Percentiles rank a stretch among this genome's conserved stretches.
phyloP scores from a whole-genome alignment of 2,329 filamentous ascomycete species.

The Epicoccum nigrum region DNA sequence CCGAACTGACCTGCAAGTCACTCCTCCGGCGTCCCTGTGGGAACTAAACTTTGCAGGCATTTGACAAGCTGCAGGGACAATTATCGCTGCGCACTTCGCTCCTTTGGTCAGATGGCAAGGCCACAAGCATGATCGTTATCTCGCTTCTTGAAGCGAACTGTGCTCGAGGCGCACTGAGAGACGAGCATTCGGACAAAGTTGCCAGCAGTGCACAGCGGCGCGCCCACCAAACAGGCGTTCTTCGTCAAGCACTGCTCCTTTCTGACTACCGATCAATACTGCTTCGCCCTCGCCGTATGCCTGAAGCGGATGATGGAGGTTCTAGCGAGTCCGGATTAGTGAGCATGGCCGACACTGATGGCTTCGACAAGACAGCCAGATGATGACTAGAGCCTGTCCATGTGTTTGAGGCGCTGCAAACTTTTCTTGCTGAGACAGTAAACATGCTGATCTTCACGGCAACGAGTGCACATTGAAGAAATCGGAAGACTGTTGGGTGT shows the following conservation, averaged over 20 bases:
- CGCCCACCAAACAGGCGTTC: constrained; percentile 35
- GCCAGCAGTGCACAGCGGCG: constrained; percentile 26
- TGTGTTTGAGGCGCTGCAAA: constrained; percentile 21
- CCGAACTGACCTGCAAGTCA: constrained; percentile 13
- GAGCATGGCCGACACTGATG: constrained; percentile 27
- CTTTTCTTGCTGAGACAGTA: constrained; percentile 18
- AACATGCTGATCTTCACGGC: constrained; percentile 23
- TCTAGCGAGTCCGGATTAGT: constrained; percentile 33
- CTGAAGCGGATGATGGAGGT: constrained; percentile 21
- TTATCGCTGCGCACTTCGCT: constrained; percentile 8
- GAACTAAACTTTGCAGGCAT: constrained; percentile 19
- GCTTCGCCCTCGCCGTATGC: constrained; percentile 28
- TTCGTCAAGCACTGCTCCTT: constrained; percentile 7
- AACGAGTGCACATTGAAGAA: background rate
- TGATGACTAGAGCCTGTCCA: constrained; percentile 5
- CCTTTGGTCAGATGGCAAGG: constrained; percentile 22
- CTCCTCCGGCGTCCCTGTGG: constrained; percentile 12
- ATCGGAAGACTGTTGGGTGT: constrained; percentile 6
- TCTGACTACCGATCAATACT: constrained; percentile 32
- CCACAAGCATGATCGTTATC: constrained; percentile 33
- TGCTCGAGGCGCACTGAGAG: constrained; percentile 16
- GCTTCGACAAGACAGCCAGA: constrained; percentile 28
- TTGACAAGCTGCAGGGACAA: constrained; percentile 17
- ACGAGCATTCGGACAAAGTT: constrained; percentile 12
- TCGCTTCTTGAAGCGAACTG: constrained; percentile 24